phyloP scores from a whole-genome alignment of 2,329 filamentous ascomycete genomes.

The Colletotrichum coccodes region DNA sequence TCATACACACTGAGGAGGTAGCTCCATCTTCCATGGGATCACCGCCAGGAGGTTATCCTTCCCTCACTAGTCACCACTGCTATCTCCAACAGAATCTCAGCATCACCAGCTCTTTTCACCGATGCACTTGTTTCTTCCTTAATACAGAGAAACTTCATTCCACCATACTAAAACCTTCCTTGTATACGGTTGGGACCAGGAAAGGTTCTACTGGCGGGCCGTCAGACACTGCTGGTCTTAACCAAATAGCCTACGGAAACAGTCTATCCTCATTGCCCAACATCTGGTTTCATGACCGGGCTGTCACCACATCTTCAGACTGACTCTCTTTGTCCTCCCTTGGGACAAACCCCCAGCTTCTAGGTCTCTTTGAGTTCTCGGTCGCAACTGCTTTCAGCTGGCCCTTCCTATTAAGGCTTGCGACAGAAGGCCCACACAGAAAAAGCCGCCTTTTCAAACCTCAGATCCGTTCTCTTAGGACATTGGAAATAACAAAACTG shows the following conservation, averaged over 20 bases:
- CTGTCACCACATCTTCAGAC: not conserved
- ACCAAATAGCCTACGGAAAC: not conserved
- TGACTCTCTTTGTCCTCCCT: too few species aligned
- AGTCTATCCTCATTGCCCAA: not conserved
- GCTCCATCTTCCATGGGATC: not conserved
- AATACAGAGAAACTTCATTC: too few species aligned
- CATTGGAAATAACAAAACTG: not conserved
- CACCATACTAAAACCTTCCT: not conserved
- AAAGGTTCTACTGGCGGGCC: not conserved
- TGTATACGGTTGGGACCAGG: not conserved
- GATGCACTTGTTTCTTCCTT: too few species aligned
- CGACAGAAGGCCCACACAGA: too few species aligned
- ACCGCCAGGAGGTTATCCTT: not conserved
- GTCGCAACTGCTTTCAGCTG: not conserved
- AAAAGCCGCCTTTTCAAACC: not conserved
- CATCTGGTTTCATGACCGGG: too few species aligned
- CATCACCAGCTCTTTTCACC: too few species aligned
- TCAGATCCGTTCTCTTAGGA: not conserved
- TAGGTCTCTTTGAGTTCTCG: not conserved
- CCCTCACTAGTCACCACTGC: not conserved
- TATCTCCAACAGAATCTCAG: not conserved
- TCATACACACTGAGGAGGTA: not conserved
- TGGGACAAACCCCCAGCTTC: too few species aligned
- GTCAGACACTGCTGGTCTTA: not conserved
- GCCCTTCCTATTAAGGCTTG: not conserved